Conservation (phyloP, 768 basidiomycete genomes). For the Baorangia bicolor region DNA sequence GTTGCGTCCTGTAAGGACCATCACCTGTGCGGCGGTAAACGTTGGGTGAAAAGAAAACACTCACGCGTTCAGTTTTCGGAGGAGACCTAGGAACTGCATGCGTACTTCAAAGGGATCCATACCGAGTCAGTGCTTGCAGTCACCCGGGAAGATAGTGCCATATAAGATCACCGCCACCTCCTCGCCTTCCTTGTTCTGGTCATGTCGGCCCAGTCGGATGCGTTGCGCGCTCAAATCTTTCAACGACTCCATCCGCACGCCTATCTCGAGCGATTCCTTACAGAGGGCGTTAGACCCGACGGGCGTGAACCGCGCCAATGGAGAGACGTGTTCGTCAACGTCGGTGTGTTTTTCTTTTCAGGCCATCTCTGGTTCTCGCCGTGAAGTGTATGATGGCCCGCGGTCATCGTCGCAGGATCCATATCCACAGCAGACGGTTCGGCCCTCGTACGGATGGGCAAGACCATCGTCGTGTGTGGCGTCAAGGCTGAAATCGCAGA, state of each 20-base stretch:
- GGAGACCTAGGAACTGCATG: constrained; percentile 66
- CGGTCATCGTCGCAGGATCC: constrained; percentile 58
- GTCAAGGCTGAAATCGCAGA: constrained; percentile 95
- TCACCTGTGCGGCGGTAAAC: background rate
- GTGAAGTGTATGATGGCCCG: too few relatives aligned
- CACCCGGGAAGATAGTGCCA: too few relatives aligned
- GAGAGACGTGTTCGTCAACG: constrained; percentile 75
- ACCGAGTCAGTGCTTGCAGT: too few relatives aligned
- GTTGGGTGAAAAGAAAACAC: background rate
- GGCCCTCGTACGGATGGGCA: constrained; percentile 84
- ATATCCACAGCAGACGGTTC: constrained; percentile 94
- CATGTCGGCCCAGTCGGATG: constrained; percentile 21
- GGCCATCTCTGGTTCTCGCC: too few relatives aligned
- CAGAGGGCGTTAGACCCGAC: constrained; percentile 78
- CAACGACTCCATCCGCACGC: constrained; percentile 86
- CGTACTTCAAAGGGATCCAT: constrained; percentile 68
- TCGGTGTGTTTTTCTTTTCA: constrained; percentile 53
- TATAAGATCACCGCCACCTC: background rate
- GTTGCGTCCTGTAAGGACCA: constrained; percentile 59
- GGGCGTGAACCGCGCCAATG: constrained; percentile 69
- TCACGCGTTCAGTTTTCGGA: constrained; percentile 66
- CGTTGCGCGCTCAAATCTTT: constrained; percentile 51
- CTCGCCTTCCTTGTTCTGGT: too few relatives aligned
- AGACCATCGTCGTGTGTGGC: constrained; percentile 95
- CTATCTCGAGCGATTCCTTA: constrained; percentile 85